These are phyloP conservation scores for Zymoseptoria passerinii DNA, from an alignment of 2,329 filamentous ascomycete species.

Conservation along the genomic window DNA sequence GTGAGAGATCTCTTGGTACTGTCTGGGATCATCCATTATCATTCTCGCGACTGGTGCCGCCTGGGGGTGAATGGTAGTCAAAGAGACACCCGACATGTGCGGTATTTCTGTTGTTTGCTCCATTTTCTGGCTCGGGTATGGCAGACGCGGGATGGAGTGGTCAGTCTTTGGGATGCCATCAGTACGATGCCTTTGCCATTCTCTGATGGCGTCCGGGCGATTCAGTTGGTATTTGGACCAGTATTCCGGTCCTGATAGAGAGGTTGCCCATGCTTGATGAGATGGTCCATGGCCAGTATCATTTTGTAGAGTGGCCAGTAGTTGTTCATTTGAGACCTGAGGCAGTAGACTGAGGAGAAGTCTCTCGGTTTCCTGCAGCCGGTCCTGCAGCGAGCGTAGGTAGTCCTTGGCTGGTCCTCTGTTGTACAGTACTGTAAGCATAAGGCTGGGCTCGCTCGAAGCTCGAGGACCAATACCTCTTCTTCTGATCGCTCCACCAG, in stretches of 20 bases:
- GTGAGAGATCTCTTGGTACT: background rate
- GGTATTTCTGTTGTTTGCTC: background rate
- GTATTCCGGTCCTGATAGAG: conserved; percentile 16
- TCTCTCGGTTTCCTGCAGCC: conserved; percentile 17
- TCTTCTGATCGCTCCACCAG: conserved; percentile 21
- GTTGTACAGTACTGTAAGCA: background rate
- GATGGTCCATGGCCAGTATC: conserved; percentile 6
- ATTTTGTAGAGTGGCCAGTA: conserved; percentile 8
- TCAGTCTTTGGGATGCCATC: background rate
- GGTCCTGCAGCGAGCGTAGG: conserved; percentile 16
- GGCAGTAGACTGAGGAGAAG: conserved; percentile 10
- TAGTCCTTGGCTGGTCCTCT: conserved; percentile 20
- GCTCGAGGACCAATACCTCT: conserved; percentile 2
- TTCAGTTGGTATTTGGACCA: conserved; percentile 13
- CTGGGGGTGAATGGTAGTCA: background rate
- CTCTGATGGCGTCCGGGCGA: conserved; percentile 10
- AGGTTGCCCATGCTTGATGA: conserved; percentile 16
- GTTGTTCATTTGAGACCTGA: conserved; percentile 8
- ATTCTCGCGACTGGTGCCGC: background rate
- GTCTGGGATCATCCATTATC: background rate
- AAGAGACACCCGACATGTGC: background rate
- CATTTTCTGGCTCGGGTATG: background rate
- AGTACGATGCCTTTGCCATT: conserved; percentile 12
- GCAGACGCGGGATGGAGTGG: background rate
- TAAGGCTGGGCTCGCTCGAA: no score